These are phyloP conservation scores for Agroathelia rolfsii DNA, from an alignment of 1,284 basidiomycete genomes.

Conservation along the genomic window DNA sequence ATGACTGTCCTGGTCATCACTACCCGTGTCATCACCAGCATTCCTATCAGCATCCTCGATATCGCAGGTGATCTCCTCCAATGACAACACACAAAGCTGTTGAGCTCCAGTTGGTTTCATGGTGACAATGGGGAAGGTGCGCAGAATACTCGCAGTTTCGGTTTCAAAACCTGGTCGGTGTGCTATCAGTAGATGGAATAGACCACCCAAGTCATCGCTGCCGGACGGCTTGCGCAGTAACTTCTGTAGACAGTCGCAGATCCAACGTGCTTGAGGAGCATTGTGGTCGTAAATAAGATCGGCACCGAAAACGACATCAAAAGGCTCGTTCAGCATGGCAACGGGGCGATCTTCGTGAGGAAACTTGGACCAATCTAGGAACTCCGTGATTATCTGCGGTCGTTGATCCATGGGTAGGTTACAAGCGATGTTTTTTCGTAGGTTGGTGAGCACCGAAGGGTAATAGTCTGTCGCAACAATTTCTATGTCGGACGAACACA, in stretches of 20 bases:
- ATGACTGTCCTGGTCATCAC: too few relatives aligned
- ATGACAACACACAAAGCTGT: too few relatives aligned
- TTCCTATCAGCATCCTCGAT: too few relatives aligned
- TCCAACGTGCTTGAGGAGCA: constrained; percentile 55
- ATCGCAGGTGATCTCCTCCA: too few relatives aligned
- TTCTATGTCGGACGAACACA: too few relatives aligned
- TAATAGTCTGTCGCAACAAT: constrained; percentile 78
- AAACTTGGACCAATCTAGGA: constrained; percentile 63
- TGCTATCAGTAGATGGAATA: too few relatives aligned
- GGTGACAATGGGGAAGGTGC: too few relatives aligned
- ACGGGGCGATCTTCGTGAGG: constrained; percentile 11
- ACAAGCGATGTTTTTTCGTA: constrained; percentile 51
- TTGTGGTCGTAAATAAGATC: constrained; percentile 78
- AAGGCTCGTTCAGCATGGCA: constrained; percentile 29
- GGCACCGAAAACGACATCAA: constrained; percentile 65
- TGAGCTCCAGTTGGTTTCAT: too few relatives aligned
- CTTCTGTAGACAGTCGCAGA: constrained; percentile 42
- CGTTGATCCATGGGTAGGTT: constrained; percentile 38
- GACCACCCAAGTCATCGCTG: too few relatives aligned
- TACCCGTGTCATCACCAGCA: too few relatives aligned
- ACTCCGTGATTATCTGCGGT: constrained; percentile 8
- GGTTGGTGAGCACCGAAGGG: constrained; percentile 64
- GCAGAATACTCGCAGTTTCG: too few relatives aligned
- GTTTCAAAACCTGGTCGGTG: too few relatives aligned
- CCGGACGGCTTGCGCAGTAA: constrained; percentile 44